Conservation (phyloP, 805 yeast species). For the Candida stauntonica region DNA sequence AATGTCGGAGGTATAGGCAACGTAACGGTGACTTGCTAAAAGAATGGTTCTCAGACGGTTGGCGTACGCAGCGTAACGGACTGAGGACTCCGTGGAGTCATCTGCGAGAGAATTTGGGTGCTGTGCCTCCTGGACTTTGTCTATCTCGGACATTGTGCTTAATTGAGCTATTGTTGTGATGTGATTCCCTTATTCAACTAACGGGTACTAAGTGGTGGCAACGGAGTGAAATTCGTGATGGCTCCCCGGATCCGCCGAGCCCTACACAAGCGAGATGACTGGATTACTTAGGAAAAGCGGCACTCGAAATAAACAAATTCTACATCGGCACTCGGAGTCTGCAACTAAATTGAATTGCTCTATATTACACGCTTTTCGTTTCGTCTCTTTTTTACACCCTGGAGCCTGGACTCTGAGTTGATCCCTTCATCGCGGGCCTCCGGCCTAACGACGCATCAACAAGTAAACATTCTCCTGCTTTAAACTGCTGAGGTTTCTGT, state of each 20-base stretch:
- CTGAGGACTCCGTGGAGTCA: slow-evolving; percentile 42
- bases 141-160: slow-evolving; percentile 8
- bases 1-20: slow-evolving; percentile 82
- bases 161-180: too few species aligned
- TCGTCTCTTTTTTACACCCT: not conserved
- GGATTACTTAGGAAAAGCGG: too few species aligned
- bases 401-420: too few species aligned
- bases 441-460: slow-evolving; percentile 59
- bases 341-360: too few species aligned
- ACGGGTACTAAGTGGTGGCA: too few species aligned
- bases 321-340: too few species aligned
- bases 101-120: slow-evolving; percentile 14
- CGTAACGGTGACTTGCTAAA: slow-evolving; percentile 71
- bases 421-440: not conserved
- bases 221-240: too few species aligned
- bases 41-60: slow-evolving; percentile 67
- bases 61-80: slow-evolving; percentile 83
- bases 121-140: slow-evolving; percentile 14
- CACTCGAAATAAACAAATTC: too few species aligned
- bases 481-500: slow-evolving; percentile 79
- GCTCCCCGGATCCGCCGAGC: too few species aligned
- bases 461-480: slow-evolving; percentile 94
- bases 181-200: too few species aligned
- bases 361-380: slow-evolving; percentile 8
- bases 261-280: too few species aligned